Conservation (phyloP, 768 basidiomycete species). For the Asterophora parasitica region DNA sequence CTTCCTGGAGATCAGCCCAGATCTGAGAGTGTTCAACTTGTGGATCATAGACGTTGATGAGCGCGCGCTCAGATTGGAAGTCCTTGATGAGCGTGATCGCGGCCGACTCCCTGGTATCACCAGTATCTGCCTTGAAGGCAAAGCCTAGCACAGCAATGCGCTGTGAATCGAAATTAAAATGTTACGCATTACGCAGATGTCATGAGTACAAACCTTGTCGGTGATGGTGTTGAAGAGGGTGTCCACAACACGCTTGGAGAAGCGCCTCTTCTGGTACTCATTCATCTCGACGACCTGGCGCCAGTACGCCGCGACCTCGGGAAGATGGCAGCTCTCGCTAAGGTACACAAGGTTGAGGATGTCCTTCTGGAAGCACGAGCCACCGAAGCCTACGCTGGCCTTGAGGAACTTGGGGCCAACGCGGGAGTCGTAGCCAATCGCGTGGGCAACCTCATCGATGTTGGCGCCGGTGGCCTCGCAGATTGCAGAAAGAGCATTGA, state of each 20-base stretch:
- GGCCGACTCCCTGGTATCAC: conserved; percentile 97
- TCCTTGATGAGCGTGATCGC: conserved; percentile 92
- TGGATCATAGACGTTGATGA: conserved; percentile 88
- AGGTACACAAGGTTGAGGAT: conserved; percentile 99
- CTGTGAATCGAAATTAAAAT: conserved; percentile 28
- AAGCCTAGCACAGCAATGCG: conserved; percentile 96
- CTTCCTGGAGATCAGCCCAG: conserved; percentile 74
- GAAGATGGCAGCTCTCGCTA: conserved; percentile 88
- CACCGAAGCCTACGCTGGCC: conserved; percentile 94
- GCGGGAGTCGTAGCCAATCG: conserved; percentile 89
- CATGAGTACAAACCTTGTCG: conserved; percentile 63
- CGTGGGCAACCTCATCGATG: conserved; percentile 95
- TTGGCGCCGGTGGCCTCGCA: conserved; percentile 99
- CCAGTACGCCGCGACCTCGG: conserved; percentile 98
- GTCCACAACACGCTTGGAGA: conserved; percentile 94
- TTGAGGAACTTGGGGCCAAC: conserved; percentile 95
- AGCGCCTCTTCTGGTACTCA: conserved; percentile 95
- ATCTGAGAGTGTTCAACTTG: conserved; percentile 84
- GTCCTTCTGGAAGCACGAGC: conserved; percentile 99
- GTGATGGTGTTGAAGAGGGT: conserved; percentile 98
- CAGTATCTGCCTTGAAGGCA: conserved; percentile 99
- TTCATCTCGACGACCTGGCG: conserved; percentile 96
- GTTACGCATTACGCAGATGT: not conserved
- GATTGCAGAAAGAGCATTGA: conserved; percentile 97
- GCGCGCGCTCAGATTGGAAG: conserved; percentile 87